Evolutionary conservation across 257 asterid species (phyloP).

Genomic region (Haberlea rhodopensis): DNA sequence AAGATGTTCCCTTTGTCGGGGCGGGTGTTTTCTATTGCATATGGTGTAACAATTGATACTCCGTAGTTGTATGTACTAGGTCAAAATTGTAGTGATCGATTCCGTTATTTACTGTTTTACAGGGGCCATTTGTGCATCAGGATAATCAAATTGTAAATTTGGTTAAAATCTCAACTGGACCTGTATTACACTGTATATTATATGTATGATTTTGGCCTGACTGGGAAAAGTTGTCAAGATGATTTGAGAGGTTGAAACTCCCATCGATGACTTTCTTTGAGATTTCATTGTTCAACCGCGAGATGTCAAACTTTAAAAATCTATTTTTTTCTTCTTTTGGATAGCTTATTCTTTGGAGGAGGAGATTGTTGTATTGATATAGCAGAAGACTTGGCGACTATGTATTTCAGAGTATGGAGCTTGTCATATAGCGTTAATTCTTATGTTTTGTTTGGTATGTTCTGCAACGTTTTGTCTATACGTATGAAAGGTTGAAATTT

Average conservation of each 20-base stretch:
- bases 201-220: neutral
- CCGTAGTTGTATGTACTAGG: neutral
- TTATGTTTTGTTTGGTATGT: no score
- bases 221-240: neutral
- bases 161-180: neutral
- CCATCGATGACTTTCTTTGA: neutral
- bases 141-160: slow-evolving; percentile 24
- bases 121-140: slow-evolving; percentile 61
- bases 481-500: neutral
- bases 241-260: neutral
- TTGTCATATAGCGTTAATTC: neutral
- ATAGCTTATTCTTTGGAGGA: neutral
- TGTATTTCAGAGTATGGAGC: slow-evolving; percentile 11
- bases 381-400: neutral
- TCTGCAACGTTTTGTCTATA: neutral
- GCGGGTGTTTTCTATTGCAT: no score
- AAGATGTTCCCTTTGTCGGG: neutral
- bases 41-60: neutral
- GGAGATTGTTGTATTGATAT: neutral
- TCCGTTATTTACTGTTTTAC: slow-evolving; percentile 20
- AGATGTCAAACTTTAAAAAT: slow-evolving; percentile 2
- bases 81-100: neutral
- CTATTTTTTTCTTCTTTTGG: neutral
- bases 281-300: slow-evolving; percentile 3
- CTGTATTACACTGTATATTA: neutral